These are phyloP conservation scores for Ilex paraguariensis DNA, from an alignment of 305 asterid species.

Conservation along the genomic window DNA sequence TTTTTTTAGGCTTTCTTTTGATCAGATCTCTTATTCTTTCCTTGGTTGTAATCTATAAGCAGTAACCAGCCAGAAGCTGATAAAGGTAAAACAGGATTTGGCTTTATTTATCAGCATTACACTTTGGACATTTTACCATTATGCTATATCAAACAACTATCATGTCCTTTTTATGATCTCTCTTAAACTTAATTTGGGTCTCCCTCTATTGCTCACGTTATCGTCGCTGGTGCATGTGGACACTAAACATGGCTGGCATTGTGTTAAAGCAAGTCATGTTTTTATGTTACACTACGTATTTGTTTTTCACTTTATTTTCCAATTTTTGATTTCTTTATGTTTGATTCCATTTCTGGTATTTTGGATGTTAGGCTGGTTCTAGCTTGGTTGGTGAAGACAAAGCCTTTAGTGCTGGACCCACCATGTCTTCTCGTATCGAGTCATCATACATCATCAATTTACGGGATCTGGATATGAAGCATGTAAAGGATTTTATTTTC, in stretches of 20 bases:
- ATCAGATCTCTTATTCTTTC: too few relatives aligned
- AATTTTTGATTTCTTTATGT: neutral
- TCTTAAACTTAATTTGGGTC: too few relatives aligned
- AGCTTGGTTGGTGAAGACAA: conserved; percentile 78
- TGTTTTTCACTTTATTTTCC: conserved; percentile 14
- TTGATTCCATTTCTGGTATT: conserved; percentile 18
- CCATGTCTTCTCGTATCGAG: conserved; percentile 78
- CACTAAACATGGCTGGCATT: neutral
- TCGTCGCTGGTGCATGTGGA: too few relatives aligned
- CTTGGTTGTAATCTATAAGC: too few relatives aligned
- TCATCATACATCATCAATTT: conserved; percentile 73
- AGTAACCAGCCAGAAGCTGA: neutral
- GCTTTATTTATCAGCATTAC: neutral
- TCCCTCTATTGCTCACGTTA: too few relatives aligned
- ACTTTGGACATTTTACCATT: neutral
- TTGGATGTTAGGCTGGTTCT: conserved; percentile 73
- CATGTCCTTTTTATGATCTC: too few relatives aligned
- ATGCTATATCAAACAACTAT: too few relatives aligned
- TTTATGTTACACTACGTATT: too few relatives aligned
- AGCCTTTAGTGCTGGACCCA: conserved; percentile 49
- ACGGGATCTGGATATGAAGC: conserved; percentile 94
- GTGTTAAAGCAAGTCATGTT: neutral
- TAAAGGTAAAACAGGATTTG: neutral
- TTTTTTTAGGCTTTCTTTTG: too few relatives aligned
- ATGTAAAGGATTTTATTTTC: conserved; percentile 78